Base-by-base conservation (phyloP, 306 rosid species). In the Trifolium repens region DNA sequence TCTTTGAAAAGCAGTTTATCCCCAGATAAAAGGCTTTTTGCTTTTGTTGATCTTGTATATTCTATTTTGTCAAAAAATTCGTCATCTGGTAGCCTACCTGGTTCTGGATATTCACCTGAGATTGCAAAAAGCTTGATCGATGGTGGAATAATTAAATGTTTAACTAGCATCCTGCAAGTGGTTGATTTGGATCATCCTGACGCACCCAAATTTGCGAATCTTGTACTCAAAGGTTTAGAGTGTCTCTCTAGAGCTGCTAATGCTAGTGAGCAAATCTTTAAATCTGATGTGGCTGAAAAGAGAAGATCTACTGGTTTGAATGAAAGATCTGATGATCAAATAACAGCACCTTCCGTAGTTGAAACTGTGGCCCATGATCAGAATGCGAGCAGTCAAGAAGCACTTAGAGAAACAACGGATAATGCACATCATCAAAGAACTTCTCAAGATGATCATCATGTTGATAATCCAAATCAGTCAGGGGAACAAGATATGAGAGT, bases 101-200 rank as follows among this genome's bases (percentile, higher is more conserved):
- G 97, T 77, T 90, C 96, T 79, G 97, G 96, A 39, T 92, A 90
- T 80, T 94, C 99, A 57, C 96, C 96, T 11, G 99, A 94, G 76
- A 89, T 94, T 66, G 99, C 99, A 61, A 94, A 89, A 88, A 90
- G 96, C 85, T 90, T 96, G 98, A 96, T 96, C 58, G 99, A 92
- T 71, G 97, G 96, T 50, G 99, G 98, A 73, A 88, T 92, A 78
- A 90, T 96, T 84, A 91, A 80, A 78, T 90, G 97, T 81, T 77
- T 96, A 19, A 96, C 99, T 66, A 81, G 87, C 47, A 92, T 90
- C 75, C 84, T 96, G 60, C 91, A 89, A 86, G 96, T 96, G 85
- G 84, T 96, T 79, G 99, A 96, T 86, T 83, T 96, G 89, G 99
- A 96, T 81, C 98, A 96, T 85, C 97, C 99, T 24, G 98, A 96